A percentile compares a stretch with the other conserved stretches of the same genome.
Evolutionary conservation across 805 yeast species (phyloP).

Genomic region (Priceomyces melissophilus): DNA sequence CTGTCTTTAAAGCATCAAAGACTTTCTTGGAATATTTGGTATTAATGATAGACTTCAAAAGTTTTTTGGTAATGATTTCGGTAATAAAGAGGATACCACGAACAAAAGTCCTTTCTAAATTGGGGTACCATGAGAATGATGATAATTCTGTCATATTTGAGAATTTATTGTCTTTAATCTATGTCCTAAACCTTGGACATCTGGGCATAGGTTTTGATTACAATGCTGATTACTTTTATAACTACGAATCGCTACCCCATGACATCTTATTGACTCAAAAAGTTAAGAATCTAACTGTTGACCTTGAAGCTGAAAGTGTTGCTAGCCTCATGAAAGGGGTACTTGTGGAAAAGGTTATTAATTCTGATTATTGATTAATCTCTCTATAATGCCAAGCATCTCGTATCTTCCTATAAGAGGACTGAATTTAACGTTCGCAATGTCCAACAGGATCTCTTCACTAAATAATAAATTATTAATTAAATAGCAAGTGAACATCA

Average conservation of each 20-base stretch:
- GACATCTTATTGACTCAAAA: slow-evolving; percentile 5
- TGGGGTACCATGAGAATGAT: slow-evolving; percentile 23
- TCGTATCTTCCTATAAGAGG: slow-evolving; percentile 48
- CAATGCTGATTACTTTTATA: slow-evolving; percentile 22
- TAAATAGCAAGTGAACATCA: slow-evolving; percentile 38
- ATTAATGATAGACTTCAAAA: slow-evolving; percentile 29
- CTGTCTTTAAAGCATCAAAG: slow-evolving; percentile 1
- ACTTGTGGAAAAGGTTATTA: slow-evolving; percentile 22
- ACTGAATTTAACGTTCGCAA: slow-evolving; percentile 40
- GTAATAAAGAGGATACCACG: slow-evolving; percentile 21
- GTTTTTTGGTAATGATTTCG: slow-evolving; percentile 26
- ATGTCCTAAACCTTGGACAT: slow-evolving; percentile 26
- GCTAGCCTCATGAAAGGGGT: slow-evolving; percentile 25
- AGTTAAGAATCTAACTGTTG: slow-evolving; percentile 10
- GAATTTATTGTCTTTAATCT: slow-evolving; percentile 20
- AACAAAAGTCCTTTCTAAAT: slow-evolving; percentile 16
- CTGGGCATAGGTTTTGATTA: slow-evolving; percentile 24
- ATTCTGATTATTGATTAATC: slow-evolving; percentile 7
- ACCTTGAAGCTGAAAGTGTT: slow-evolving; percentile 19
- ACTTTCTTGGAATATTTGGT: slow-evolving; percentile 20
- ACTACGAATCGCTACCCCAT: slow-evolving; percentile 8
- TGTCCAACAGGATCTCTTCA: slow-evolving; percentile 30
- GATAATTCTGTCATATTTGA: slow-evolving; percentile 11
- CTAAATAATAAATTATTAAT: slow-evolving; percentile 22
- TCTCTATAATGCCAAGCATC: slow-evolving; percentile 24